These are phyloP conservation scores for Byssothecium circinans DNA, from an alignment of 2,329 filamentous ascomycete species.

Conservation along the genomic window DNA sequence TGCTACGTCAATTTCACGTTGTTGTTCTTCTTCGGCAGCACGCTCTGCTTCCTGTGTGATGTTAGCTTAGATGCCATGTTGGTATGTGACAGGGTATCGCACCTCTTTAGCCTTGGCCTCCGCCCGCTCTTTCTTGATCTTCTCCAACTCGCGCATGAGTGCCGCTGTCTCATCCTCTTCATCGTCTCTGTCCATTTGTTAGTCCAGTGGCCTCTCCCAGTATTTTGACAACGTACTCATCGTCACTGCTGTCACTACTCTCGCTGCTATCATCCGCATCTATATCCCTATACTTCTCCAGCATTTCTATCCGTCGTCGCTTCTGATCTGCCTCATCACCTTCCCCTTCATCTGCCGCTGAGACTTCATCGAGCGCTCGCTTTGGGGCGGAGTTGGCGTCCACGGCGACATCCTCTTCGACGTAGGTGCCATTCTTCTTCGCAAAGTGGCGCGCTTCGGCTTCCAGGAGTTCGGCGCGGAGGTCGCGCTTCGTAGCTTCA, in stretches of 20 bases:
- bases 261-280: constrained; percentile 72
- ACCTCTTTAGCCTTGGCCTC: constrained; percentile 78
- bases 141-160: constrained; percentile 88
- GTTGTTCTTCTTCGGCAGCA: constrained; percentile 78
- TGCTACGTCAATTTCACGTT: constrained; percentile 84
- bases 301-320: constrained; percentile 68
- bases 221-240: constrained; percentile 50
- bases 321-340: constrained; percentile 77
- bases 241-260: constrained; percentile 55
- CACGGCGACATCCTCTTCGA: constrained; percentile 50
- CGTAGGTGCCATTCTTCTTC: constrained; percentile 71
- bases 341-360: constrained; percentile 49
- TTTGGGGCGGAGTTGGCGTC: constrained; percentile 57
- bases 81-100: constrained; percentile 1
- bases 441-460: constrained; percentile 87
- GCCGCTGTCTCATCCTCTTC: constrained; percentile 82
- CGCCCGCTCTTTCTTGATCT: constrained; percentile 84
- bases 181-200: constrained; percentile 37
- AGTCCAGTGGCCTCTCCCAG: constrained; percentile 7
- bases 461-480: constrained; percentile 84
- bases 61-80: not conserved
- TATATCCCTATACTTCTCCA: constrained; percentile 85
- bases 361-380: constrained; percentile 62
- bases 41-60: constrained; percentile 69
- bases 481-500: constrained; percentile 71